Conservation (phyloP, 179 eudicot species). For the Beta corolliflora region DNA sequence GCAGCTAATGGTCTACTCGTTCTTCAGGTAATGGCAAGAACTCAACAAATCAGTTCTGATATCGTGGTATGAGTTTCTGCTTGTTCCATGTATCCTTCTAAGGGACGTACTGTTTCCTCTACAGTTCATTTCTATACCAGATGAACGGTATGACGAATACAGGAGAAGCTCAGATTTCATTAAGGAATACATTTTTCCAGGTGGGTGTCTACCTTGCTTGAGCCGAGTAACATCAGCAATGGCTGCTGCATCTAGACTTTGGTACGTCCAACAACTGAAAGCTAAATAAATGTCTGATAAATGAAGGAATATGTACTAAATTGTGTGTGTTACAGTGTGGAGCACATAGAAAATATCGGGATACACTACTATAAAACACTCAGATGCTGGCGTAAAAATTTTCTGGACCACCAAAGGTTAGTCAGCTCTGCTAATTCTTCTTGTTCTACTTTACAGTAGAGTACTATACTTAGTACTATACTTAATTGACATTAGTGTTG, state of each 20-base stretch:
- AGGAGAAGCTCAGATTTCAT: slow-evolving; percentile 78
- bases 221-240: slow-evolving; percentile 80
- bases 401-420: slow-evolving; percentile 68
- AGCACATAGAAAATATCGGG: slow-evolving; percentile 87
- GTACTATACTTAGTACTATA: no score
- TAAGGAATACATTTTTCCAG: slow-evolving; percentile 87
- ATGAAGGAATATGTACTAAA: neutral
- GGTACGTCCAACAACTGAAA: slow-evolving; percentile 43
- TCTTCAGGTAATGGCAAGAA: slow-evolving; percentile 60
- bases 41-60: neutral
- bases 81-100: slow-evolving; percentile 8
- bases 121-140: slow-evolving; percentile 83
- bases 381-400: slow-evolving; percentile 71
- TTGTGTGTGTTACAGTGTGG: slow-evolving; percentile 52
- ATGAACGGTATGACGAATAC: slow-evolving; percentile 72
- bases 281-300: neutral
- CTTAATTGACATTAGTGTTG: neutral
- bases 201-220: slow-evolving; percentile 75
- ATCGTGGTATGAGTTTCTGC: no score
- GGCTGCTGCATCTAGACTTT: slow-evolving; percentile 74
- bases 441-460: neutral
- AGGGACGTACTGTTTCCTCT: slow-evolving; percentile 1
- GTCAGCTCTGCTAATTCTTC: neutral
- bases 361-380: slow-evolving; percentile 83
- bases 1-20: slow-evolving; percentile 75